Conservation (phyloP, 2,329 filamentous ascomycete species). For the Blastomyces gilchristii region DNA sequence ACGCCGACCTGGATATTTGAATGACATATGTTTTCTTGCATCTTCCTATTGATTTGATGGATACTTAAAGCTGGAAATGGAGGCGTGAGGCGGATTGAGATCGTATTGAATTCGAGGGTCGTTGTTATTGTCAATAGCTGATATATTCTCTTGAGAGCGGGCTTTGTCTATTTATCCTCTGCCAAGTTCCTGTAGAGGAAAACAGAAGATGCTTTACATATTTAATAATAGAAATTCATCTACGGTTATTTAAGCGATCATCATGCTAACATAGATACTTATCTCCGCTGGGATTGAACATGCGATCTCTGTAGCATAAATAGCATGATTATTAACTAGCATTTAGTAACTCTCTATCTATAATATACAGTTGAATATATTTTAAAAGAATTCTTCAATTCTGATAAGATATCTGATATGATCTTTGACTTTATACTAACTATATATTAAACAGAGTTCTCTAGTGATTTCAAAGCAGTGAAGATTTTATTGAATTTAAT, state of each 20-base stretch:
- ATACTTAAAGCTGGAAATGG: neutral
- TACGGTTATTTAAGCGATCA: neutral
- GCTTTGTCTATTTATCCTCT: neutral
- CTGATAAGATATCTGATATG: too few species aligned
- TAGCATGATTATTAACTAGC: too few species aligned
- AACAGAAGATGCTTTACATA: neutral
- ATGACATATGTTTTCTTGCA: neutral
- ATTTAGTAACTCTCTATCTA: too few species aligned
- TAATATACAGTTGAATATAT: too few species aligned
- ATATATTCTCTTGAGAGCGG: neutral
- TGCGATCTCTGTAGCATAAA: too few species aligned
- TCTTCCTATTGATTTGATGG: neutral
- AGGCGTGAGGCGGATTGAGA: neutral
- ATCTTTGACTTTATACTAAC: too few species aligned
- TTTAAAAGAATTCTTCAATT: too few species aligned
- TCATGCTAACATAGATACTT: neutral
- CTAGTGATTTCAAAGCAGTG: too few species aligned
- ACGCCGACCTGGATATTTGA: too few species aligned
- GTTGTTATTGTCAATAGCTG: neutral
- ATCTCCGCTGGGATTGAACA: neutral
- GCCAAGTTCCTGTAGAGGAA: neutral
- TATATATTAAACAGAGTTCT: too few species aligned
- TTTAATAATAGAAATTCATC: neutral
- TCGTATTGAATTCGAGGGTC: neutral
- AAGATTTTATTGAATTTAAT: too few species aligned